These are phyloP conservation scores for Prunus padus DNA, from an alignment of 306 rosid species.

Conservation along the genomic window DNA sequence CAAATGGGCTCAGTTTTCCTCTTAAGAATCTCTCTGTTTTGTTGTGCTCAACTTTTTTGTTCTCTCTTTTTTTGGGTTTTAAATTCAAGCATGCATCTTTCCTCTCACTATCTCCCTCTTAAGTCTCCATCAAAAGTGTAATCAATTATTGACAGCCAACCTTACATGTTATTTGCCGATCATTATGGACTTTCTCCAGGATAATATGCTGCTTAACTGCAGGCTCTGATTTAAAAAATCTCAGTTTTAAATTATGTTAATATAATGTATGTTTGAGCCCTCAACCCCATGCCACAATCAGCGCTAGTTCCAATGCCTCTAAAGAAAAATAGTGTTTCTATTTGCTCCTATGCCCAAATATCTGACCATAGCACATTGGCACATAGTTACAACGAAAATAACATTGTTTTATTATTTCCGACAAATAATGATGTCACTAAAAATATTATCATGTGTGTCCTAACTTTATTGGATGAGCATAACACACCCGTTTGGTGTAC, in stretches of 20 bases:
- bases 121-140: slow-evolving; percentile 39
- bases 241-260: neutral
- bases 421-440: rapidly evolving
- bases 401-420: rapidly evolving
- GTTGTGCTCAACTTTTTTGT: too few relatives aligned
- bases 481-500: too few relatives aligned
- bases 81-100: slow-evolving; percentile 21
- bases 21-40: slow-evolving; percentile 19
- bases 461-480: rapidly evolving
- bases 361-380: neutral
- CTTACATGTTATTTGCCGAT: slow-evolving; percentile 15
- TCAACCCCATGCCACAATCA: slow-evolving; percentile 23
- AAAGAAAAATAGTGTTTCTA: neutral
- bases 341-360: neutral
- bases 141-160: slow-evolving; percentile 26
- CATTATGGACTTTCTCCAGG: slow-evolving; percentile 2
- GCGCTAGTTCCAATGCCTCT: neutral
- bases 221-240: slow-evolving; percentile 3
- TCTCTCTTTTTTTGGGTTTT: neutral
- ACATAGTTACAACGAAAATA: too few relatives aligned
- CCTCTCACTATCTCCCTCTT: slow-evolving; percentile 28
- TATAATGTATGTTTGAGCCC: slow-evolving; percentile 6
- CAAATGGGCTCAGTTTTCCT: neutral
- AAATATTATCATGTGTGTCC: rapidly evolving
- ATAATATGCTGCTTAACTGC: slow-evolving; percentile 20